These are phyloP conservation scores for Phyllosticta citriasiana DNA, from an alignment of 2,329 filamentous ascomycete genomes.

Conservation along the genomic window DNA sequence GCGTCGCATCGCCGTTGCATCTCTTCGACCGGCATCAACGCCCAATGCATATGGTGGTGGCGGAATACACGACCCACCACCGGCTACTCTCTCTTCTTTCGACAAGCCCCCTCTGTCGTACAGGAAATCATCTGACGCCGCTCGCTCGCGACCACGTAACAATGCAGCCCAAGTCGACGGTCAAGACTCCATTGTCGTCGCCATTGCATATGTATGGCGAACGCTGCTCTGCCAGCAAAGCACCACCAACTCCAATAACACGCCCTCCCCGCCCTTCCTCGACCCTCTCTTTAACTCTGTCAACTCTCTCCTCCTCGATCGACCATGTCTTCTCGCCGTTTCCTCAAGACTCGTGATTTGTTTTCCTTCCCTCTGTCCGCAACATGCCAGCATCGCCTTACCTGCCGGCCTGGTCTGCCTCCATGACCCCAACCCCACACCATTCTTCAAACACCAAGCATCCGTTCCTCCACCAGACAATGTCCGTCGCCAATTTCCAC, in stretches of 20 bases:
- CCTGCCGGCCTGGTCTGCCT: conserved; percentile 2
- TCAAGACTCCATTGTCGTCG: neutral
- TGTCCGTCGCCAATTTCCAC: conserved; percentile 32
- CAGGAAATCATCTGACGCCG: neutral
- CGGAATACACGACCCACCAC: no score
- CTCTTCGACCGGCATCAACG: no score
- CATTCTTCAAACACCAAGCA: conserved; percentile 11
- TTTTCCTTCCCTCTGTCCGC: neutral
- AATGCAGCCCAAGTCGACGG: neutral
- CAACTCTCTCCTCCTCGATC: neutral
- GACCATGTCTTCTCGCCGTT: neutral
- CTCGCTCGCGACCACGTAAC: neutral
- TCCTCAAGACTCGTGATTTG: neutral
- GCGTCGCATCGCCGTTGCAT: no score
- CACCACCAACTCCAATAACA: neutral
- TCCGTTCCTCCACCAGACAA: conserved; percentile 27
- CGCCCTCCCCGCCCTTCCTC: neutral
- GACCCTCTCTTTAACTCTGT: neutral
- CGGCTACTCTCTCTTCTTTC: neutral
- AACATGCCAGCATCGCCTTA: conserved; percentile 6
- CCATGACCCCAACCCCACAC: neutral
- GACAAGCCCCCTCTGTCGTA: neutral
- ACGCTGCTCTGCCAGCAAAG: neutral
- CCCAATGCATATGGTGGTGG: no score
- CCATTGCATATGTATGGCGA: neutral